Evolutionary conservation across 73 alveolate genomes (phyloP), one percentile per base, ranked within the genome.

Genomic region (Breviolum minutum): DNA sequence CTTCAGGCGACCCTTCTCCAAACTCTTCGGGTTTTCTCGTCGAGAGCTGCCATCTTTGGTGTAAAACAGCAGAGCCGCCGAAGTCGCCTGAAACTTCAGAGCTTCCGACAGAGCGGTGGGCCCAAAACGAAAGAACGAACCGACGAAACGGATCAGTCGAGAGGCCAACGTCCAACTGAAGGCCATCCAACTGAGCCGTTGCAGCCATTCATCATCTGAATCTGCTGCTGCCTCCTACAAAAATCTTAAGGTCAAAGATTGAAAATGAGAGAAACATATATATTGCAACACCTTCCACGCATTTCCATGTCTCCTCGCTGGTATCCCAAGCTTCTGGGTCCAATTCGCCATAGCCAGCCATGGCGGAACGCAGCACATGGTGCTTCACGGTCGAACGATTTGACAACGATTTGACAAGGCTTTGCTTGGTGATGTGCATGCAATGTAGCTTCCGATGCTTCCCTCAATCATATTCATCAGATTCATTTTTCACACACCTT

Each of bases 1-100:
- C 86, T 69, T 29, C 73, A 89, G 73, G 71, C 96, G 96, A 13
- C 71, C 70, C 71, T 82, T 82, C 71, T 82, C 90, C 87, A n/a
- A 73, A 73, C 27, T 73, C 82, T 24, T 19, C 82, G 54, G 26
- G 2, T n/a, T n/a, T n/a, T 16, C 54, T 73, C 27, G 86, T 9
- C 87, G 64, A 14, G 32, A n/a, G n/a, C n/a, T n/a, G n/a, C n/a
- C 22, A 40, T 11, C 9, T 70, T 32, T 82, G 17, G 70, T 70
- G 27, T 82, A 32, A 14, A 32, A 48, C 71, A 82, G 20, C 71
- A 82, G 30, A 30, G 90, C 90, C 1, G 61, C 71, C 16, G 90
- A 27, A 8, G 90, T 82, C 19, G 71, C 90, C 80, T 17, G 80
- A 6, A 70, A 17, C 29, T 70, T 16, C 12, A 68, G 76, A 19